Evolutionary conservation across 169 alveolate species (phyloP).

Genomic region (Cystoisospora suis): DNA sequence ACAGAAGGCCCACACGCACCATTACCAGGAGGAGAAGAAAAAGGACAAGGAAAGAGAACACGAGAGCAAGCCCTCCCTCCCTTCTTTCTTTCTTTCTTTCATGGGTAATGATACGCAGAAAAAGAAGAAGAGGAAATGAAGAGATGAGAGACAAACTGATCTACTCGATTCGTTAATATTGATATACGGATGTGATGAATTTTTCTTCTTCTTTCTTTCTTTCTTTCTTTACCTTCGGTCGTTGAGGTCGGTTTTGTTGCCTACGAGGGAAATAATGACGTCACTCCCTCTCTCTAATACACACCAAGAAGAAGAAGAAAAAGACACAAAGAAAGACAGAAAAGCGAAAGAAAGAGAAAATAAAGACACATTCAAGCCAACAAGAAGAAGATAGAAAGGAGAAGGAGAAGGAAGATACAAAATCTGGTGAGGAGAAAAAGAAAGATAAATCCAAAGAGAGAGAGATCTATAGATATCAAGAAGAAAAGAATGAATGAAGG

Average conservation of each 20-base stretch:
- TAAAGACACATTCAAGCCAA: not conserved
- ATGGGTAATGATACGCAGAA: too few relatives aligned
- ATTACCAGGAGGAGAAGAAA: too few relatives aligned
- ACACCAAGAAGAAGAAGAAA: not conserved
- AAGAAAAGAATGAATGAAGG: not conserved
- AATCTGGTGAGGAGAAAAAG: not conserved
- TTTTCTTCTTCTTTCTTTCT: too few relatives aligned
- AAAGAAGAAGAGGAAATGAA: too few relatives aligned
- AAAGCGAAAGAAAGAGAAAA: not conserved
- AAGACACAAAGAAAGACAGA: not conserved
- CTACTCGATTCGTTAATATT: too few relatives aligned
- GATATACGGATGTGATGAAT: too few relatives aligned
- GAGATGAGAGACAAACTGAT: too few relatives aligned
- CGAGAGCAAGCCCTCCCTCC: too few relatives aligned
- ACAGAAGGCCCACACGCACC: too few relatives aligned
- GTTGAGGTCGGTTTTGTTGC: slow-evolving; percentile 95
- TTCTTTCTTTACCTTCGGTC: slow-evolving; percentile 94
- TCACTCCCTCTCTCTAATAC: slow-evolving; percentile 92
- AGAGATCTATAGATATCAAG: not conserved
- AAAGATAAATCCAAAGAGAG: not conserved
- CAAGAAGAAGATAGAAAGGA: not conserved
- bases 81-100: too few relatives aligned
- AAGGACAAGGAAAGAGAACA: too few relatives aligned
- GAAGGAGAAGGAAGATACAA: not conserved
- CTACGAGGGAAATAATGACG: slow-evolving; percentile 94